These are phyloP conservation scores for Taiozyma sp. DNA, from an alignment of 1,139 yeast genomes.

Conservation along the genomic window DNA sequence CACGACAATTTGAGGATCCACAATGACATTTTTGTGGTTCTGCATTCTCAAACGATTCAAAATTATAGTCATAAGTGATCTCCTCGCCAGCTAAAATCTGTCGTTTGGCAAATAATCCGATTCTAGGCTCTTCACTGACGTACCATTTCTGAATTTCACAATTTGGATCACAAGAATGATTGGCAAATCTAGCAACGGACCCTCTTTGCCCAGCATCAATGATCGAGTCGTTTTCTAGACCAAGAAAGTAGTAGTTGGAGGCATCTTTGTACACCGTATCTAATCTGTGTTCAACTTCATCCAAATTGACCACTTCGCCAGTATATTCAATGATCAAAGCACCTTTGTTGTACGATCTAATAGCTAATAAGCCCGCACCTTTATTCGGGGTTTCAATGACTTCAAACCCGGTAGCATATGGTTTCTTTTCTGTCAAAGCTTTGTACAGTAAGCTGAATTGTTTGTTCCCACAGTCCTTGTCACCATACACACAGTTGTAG, in stretches of 20 bases:
- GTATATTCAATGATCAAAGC: conserved; percentile 38
- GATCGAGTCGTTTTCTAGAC: conserved; percentile 31
- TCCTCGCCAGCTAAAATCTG: conserved; percentile 28
- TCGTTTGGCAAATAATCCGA: conserved; percentile 34
- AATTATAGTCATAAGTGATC: conserved; percentile 37
- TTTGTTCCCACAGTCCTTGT: conserved; percentile 33
- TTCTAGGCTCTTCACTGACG: conserved; percentile 33
- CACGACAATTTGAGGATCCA: conserved; percentile 32
- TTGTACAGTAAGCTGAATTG: conserved; percentile 23
- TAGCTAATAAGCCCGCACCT: conserved; percentile 34
- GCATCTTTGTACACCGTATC: conserved; percentile 12
- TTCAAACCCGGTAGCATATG: conserved; percentile 30
- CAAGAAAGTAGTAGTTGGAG: conserved; percentile 30
- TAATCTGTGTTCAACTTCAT: conserved; percentile 16
- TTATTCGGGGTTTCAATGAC: conserved; percentile 27
- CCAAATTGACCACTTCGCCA: conserved; percentile 34
- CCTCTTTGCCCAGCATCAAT: conserved; percentile 36
- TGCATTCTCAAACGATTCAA: conserved; percentile 34
- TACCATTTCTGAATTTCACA: conserved; percentile 38
- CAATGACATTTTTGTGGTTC: conserved; percentile 34
- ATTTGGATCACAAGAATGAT: conserved; percentile 39
- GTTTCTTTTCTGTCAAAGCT: conserved; percentile 15
- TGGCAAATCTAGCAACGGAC: conserved; percentile 37
- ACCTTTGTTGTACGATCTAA: conserved; percentile 29
- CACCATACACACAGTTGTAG: conserved; percentile 29